These are phyloP conservation scores for Mycothermus thermophilus DNA, from an alignment of 495 filamentous ascomycete species.

Conservation along the genomic window DNA sequence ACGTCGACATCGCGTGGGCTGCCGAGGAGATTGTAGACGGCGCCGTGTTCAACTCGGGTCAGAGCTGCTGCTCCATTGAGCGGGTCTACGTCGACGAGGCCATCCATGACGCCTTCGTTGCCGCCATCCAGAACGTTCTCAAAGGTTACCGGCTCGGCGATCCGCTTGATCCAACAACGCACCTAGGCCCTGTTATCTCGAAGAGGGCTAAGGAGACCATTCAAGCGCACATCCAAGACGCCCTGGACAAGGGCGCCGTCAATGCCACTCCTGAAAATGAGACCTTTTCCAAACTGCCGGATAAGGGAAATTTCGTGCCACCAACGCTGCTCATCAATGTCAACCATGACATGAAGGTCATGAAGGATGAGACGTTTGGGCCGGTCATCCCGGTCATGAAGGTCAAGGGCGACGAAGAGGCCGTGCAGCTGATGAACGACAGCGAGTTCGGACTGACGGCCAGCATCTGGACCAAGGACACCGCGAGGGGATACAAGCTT, in stretches of 20 bases:
- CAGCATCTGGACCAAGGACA: slow-evolving; percentile 96
- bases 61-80: slow-evolving; percentile 91
- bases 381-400: slow-evolving; percentile 91
- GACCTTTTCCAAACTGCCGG: slow-evolving; percentile 52
- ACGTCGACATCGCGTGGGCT: slow-evolving; percentile 80
- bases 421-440: slow-evolving; percentile 81
- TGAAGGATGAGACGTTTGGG: slow-evolving; percentile 95
- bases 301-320: slow-evolving; percentile 69
- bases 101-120: slow-evolving; percentile 69
- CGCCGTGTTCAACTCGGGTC: slow-evolving; percentile 90
- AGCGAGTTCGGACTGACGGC: slow-evolving; percentile 88
- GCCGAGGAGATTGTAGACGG: slow-evolving; percentile 89
- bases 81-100: slow-evolving; percentile 80
- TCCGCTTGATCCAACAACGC: slow-evolving; percentile 61
- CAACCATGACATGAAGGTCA: slow-evolving; percentile 72
- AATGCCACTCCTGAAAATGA: slow-evolving; percentile 71
- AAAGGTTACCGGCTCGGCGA: slow-evolving; percentile 81
- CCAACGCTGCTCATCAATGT: slow-evolving; percentile 75
- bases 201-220: slow-evolving; percentile 62
- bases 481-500: slow-evolving; percentile 57
- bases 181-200: slow-evolving; percentile 83
- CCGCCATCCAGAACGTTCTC: slow-evolving; percentile 64
- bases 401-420: slow-evolving; percentile 71
- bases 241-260: slow-evolving; percentile 67
- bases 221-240: slow-evolving; percentile 67